Evolutionary conservation across 148 eudicot genomes (phyloP).

Genomic region (Rhododendron ovatum): DNA sequence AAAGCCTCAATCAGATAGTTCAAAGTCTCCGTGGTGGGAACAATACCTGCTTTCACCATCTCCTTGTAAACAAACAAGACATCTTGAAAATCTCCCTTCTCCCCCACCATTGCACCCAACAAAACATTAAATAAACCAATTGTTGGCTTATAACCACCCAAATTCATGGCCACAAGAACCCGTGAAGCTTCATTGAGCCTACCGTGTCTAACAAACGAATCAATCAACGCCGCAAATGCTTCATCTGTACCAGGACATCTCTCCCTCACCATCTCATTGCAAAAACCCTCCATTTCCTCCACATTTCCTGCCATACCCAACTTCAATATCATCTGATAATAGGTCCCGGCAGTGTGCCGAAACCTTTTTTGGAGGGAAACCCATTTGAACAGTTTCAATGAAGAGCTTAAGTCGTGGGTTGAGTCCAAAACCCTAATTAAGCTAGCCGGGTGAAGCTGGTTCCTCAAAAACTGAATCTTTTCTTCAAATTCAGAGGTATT

Average conservation of each 20-base stretch:
- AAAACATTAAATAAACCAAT: slow-evolving; percentile 38
- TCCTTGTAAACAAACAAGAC: slow-evolving; percentile 65
- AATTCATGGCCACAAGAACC: slow-evolving; percentile 41
- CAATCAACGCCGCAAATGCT: slow-evolving; percentile 36
- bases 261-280: slow-evolving; percentile 52
- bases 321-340: slow-evolving; percentile 45
- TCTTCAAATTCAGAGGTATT: slow-evolving; percentile 28
- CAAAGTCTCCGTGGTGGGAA: slow-evolving; percentile 51
- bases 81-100: slow-evolving; percentile 41
- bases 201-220: slow-evolving; percentile 39
- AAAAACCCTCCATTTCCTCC: slow-evolving; percentile 60
- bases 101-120: slow-evolving; percentile 50
- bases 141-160: slow-evolving; percentile 30
- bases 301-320: slow-evolving; percentile 56
- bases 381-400: slow-evolving; percentile 67
- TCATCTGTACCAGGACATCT: slow-evolving; percentile 33
- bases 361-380: slow-evolving; percentile 58
- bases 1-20: slow-evolving; percentile 55
- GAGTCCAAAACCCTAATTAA: slow-evolving; percentile 45
- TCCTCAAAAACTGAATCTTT: slow-evolving; percentile 39
- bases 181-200: slow-evolving; percentile 53
- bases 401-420: slow-evolving; percentile 50
- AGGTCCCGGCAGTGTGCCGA: slow-evolving; percentile 46
- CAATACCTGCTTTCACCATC: slow-evolving; percentile 57
- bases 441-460: slow-evolving; percentile 45